These are phyloP conservation scores for Xerophyta viscosa DNA, from an alignment of 106 monocot species.

Conservation along the genomic window DNA sequence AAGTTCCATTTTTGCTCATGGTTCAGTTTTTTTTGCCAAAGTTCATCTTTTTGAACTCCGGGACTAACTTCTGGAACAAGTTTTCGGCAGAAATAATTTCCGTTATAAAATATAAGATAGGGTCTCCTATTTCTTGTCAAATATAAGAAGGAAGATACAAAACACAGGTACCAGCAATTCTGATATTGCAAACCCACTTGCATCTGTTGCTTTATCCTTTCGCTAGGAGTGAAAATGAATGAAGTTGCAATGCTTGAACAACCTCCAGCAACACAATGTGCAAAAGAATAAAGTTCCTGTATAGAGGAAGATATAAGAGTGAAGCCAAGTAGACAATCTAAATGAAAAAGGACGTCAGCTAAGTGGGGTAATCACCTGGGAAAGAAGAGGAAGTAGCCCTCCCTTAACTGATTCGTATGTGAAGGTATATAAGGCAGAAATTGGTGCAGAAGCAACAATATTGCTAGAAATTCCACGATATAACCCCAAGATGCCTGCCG, in stretches of 20 bases:
- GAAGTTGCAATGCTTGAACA: slow-evolving; percentile 97
- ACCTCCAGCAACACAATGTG: slow-evolving; percentile 87
- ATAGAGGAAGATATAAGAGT: background rate
- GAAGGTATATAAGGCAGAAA: slow-evolving; percentile 87
- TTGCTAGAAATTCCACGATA: slow-evolving; percentile 92
- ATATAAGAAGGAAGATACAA: slow-evolving; percentile 4
- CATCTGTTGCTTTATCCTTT: slow-evolving; percentile 96
- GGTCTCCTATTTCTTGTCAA: too few relatives aligned
- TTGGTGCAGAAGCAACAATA: slow-evolving; percentile 86
- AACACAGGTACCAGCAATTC: slow-evolving; percentile 62
- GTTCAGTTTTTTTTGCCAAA: too few relatives aligned
- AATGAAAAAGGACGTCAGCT: too few relatives aligned
- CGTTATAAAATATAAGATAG: too few relatives aligned
- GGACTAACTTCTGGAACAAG: too few relatives aligned
- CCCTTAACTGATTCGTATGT: slow-evolving; percentile 98
- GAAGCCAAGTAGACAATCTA: background rate
- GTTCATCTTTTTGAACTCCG: too few relatives aligned
- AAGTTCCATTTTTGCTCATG: too few relatives aligned
- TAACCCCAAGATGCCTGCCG: slow-evolving; percentile 66
- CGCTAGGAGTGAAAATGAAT: slow-evolving; percentile 91
- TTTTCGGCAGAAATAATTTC: too few relatives aligned
- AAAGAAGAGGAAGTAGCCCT: slow-evolving; percentile 60
- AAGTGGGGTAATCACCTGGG: slow-evolving; percentile 40
- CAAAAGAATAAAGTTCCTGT: slow-evolving; percentile 85
- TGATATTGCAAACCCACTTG: slow-evolving; percentile 89